Conservation (phyloP, 371 early-diverging fungal species). For the Mucor circinelloides region DNA sequence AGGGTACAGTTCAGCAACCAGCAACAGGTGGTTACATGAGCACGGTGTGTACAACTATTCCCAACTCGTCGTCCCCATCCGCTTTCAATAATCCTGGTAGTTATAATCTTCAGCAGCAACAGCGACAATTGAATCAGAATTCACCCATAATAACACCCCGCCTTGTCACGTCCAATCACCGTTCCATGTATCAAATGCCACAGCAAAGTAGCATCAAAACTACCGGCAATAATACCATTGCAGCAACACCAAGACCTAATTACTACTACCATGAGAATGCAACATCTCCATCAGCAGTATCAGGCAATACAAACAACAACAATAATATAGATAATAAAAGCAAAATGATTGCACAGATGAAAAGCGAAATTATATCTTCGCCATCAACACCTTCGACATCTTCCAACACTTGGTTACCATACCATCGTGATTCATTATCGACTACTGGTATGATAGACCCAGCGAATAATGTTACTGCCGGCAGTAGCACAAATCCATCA, state of each 20-base stretch:
- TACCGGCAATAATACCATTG: not conserved
- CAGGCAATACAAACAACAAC: not conserved
- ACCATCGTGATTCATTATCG: conserved; percentile 12
- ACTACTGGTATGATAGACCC: not conserved
- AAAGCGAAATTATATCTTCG: not conserved
- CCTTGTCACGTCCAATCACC: not conserved
- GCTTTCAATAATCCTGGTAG: not conserved
- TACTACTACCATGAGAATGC: not conserved
- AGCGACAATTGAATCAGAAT: not conserved
- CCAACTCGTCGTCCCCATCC: not conserved
- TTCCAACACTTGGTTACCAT: not conserved
- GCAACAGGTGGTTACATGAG: conserved; percentile 12
- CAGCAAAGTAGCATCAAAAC: not conserved
- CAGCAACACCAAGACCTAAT: not conserved
- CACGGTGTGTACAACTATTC: conserved; percentile 9
- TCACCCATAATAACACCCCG: not conserved
- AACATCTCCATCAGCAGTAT: not conserved
- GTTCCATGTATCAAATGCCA: not conserved
- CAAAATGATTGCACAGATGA: conserved; percentile 2
- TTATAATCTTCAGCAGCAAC: not conserved
- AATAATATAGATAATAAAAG: not conserved
- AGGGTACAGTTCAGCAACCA: not conserved
- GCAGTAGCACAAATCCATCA: conserved; percentile 6
- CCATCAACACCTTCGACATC: not conserved
- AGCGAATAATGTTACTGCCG: conserved; percentile 13